These are phyloP conservation scores for Astraeus odoratus DNA, from an alignment of 768 basidiomycete species.

Conservation along the genomic window DNA sequence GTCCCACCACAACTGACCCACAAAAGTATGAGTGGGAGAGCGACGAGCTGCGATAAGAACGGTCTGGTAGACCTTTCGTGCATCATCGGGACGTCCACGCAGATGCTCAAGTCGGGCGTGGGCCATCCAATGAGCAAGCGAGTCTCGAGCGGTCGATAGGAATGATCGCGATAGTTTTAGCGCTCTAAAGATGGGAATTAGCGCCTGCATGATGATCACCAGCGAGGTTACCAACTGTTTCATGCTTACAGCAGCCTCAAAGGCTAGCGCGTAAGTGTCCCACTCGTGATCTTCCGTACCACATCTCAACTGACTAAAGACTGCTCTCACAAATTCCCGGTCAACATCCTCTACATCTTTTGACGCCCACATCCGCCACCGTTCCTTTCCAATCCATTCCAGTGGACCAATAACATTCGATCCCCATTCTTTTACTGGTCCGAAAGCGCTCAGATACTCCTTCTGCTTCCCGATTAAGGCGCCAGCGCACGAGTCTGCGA, in stretches of 20 bases:
- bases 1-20: conserved; percentile 63
- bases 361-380: conserved; percentile 37
- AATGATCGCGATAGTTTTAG: conserved; percentile 60
- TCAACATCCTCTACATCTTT: conserved; percentile 49
- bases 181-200: conserved; percentile 39
- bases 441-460: conserved; percentile 54
- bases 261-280: conserved; percentile 60
- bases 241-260: conserved; percentile 52
- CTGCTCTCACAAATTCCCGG: conserved; percentile 40
- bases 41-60: conserved; percentile 45
- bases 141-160: conserved; percentile 49
- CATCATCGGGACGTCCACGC: conserved; percentile 58
- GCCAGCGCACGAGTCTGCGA: conserved; percentile 59
- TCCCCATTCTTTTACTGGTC: conserved; percentile 64
- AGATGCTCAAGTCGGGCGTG: conserved; percentile 69
- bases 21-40: conserved; percentile 27
- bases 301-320: conserved; percentile 53
- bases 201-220: neutral
- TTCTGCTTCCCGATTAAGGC: conserved; percentile 60
- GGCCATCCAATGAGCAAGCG: conserved; percentile 62
- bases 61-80: conserved; percentile 72
- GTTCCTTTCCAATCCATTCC: conserved; percentile 34
- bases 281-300: conserved; percentile 49
- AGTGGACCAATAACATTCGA: conserved; percentile 47
- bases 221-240: conserved; percentile 43